Conservation (phyloP, 2,329 filamentous ascomycete genomes). For the Trichoderma polysporum region DNA sequence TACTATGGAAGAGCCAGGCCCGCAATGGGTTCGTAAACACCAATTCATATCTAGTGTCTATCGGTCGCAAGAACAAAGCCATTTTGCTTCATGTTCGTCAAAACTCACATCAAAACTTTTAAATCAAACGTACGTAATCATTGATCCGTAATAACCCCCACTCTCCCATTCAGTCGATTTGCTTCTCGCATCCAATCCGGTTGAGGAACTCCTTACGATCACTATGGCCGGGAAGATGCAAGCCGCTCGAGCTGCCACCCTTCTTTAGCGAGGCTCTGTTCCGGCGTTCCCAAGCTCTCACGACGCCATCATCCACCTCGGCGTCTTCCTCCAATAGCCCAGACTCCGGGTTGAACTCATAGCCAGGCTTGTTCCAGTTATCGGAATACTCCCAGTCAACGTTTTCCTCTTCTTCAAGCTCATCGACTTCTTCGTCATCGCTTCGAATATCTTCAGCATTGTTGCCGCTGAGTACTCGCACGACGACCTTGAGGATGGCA, state of each 20-base stretch:
- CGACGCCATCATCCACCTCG: constrained; percentile 66
- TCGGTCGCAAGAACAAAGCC: not conserved
- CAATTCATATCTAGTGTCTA: not conserved
- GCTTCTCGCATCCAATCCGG: constrained; percentile 79
- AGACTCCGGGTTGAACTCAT: constrained; percentile 46
- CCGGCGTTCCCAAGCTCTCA: constrained; percentile 61
- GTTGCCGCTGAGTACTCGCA: constrained; percentile 72
- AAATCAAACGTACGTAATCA: not conserved
- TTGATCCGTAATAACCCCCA: not conserved
- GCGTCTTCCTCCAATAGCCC: constrained; percentile 66
- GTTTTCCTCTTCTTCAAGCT: constrained; percentile 25
- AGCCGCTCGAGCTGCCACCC: constrained; percentile 47
- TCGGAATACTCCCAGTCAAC: constrained; percentile 42
- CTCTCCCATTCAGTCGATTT: constrained; percentile 27
- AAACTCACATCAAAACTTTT: not conserved
- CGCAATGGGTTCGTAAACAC: not conserved
- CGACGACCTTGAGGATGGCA: constrained; percentile 81
- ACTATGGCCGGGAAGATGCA: constrained; percentile 68
- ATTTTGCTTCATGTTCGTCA: not conserved
- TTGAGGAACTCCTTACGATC: constrained; percentile 78
- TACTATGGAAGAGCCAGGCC: not conserved
- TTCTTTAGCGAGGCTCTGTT: constrained; percentile 48
- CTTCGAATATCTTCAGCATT: constrained; percentile 83
- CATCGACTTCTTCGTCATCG: constrained; percentile 74
- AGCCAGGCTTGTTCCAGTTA: not conserved